Conservation (phyloP, 1,139 yeast species). For the Taphrina pruni region DNA sequence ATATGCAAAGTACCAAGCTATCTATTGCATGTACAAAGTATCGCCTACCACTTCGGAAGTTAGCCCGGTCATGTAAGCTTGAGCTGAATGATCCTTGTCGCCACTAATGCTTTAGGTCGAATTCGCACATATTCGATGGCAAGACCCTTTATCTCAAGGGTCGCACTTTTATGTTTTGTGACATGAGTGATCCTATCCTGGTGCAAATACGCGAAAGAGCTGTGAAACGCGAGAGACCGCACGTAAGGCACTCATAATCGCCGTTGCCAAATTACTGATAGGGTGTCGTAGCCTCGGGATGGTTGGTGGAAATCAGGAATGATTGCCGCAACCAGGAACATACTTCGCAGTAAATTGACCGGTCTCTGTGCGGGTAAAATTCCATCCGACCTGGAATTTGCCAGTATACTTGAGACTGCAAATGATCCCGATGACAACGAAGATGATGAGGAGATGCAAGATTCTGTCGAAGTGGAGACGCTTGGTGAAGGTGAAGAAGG, state of each 20-base stretch:
- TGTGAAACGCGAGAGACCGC: slow-evolving; percentile 49
- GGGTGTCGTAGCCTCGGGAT: slow-evolving; percentile 62
- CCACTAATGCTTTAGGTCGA: slow-evolving; percentile 42
- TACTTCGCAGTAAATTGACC: slow-evolving; percentile 70
- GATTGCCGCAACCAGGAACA: slow-evolving; percentile 55
- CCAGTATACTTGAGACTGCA: slow-evolving; percentile 11
- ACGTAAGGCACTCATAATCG: background rate
- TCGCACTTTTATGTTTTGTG: slow-evolving; percentile 80
- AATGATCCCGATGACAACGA: slow-evolving; percentile 23
- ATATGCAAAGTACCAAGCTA: slow-evolving; percentile 77
- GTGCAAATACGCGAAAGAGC: slow-evolving; percentile 57
- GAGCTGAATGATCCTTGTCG: background rate
- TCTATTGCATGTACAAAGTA: slow-evolving; percentile 64
- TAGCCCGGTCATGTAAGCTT: slow-evolving; percentile 2
- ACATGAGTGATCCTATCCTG: slow-evolving; percentile 72
- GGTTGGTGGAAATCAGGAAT: slow-evolving; percentile 51
- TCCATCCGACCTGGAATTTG: slow-evolving; percentile 21
- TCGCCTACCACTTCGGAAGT: slow-evolving; percentile 5
- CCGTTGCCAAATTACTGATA: slow-evolving; percentile 76
- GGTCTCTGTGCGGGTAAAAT: slow-evolving; percentile 30
- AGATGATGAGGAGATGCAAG: slow-evolving; percentile 9
- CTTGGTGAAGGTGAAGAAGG: background rate
- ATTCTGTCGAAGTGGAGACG: background rate
- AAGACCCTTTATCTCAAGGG: slow-evolving; percentile 64
- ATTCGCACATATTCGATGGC: slow-evolving; percentile 74